These are phyloP conservation scores for Acorus calamus DNA, from an alignment of 106 monocot species.

Conservation along the genomic window DNA sequence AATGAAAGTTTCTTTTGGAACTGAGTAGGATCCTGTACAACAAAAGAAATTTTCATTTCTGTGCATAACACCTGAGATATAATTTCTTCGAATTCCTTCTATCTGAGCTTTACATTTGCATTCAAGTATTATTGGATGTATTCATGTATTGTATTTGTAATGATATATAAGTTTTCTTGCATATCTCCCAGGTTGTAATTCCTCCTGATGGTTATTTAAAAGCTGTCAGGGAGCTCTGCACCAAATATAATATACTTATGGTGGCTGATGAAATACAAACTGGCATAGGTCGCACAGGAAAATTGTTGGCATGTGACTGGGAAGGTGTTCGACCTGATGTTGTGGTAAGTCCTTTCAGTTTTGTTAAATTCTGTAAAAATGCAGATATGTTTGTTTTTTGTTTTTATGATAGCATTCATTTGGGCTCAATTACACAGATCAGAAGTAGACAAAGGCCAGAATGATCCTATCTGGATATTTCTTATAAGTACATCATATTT, in stretches of 20 bases:
- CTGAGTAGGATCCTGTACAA: too few relatives aligned
- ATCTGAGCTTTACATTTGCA: too few relatives aligned
- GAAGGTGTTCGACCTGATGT: slow-evolving; percentile 86
- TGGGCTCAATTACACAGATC: too few relatives aligned
- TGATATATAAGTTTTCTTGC: background rate
- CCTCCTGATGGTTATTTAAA: slow-evolving; percentile 96
- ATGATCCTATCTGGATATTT: too few relatives aligned
- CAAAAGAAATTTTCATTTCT: too few relatives aligned
- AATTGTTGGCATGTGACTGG: slow-evolving; percentile 87
- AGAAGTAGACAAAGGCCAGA: too few relatives aligned
- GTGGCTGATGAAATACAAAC: slow-evolving; percentile 99
- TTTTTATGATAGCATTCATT: background rate
- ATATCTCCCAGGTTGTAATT: slow-evolving; percentile 56
- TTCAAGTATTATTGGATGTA: too few relatives aligned
- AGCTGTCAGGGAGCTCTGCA: slow-evolving; percentile 72
- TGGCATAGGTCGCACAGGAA: slow-evolving; percentile 88
- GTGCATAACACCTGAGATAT: too few relatives aligned
- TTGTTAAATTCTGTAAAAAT: background rate
- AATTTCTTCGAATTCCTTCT: too few relatives aligned
- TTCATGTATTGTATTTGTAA: too few relatives aligned
- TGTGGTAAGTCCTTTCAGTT: slow-evolving; percentile 47
- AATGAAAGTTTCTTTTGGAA: too few relatives aligned
- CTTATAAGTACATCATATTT: too few relatives aligned
- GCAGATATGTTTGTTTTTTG: background rate
- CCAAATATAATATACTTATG: slow-evolving; percentile 74